Evolutionary conservation across 805 yeast genomes (phyloP).

Genomic region (Sugiyamaella boreocaroliniensis): DNA sequence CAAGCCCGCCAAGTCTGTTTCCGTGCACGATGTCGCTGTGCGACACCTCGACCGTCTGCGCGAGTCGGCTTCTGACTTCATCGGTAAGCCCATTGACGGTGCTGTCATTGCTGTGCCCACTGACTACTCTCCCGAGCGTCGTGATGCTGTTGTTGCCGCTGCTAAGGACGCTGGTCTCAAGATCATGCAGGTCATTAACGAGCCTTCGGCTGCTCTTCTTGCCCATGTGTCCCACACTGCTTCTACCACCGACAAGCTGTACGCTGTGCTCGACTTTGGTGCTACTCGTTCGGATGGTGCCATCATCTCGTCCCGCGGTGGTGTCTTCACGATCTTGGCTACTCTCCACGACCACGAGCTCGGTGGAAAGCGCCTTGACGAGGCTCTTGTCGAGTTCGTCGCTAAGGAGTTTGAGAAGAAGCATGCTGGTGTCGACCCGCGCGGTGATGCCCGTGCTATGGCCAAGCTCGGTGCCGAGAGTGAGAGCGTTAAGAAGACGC

Average conservation of each 20-base stretch:
- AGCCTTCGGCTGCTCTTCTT: conserved; percentile 85
- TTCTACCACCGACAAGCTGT: conserved; percentile 54
- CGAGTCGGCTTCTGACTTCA: conserved; percentile 86
- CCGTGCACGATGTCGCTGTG: conserved; percentile 70
- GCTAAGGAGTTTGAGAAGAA: conserved; percentile 94
- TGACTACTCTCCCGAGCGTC: conserved; percentile 70
- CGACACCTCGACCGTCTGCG: conserved; percentile 80
- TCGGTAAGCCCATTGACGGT: conserved; percentile 74
- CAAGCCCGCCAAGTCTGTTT: conserved; percentile 41
- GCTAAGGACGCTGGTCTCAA: conserved; percentile 68
- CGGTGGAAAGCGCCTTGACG: conserved; percentile 87
- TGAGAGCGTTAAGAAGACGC: conserved; percentile 79
- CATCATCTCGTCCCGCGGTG: conserved; percentile 87
- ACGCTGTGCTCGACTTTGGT: conserved; percentile 94
- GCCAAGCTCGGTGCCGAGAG: conserved; percentile 85
- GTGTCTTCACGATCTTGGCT: conserved; percentile 80
- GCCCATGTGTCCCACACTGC: conserved; percentile 52
- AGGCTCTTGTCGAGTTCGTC: conserved; percentile 69
- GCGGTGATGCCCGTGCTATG: conserved; percentile 70
- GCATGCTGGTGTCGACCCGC: conserved; percentile 63
- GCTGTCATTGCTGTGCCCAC: conserved; percentile 89
- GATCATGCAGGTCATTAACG: conserved; percentile 81
- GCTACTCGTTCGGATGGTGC: conserved; percentile 95
- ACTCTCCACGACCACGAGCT: conserved; percentile 74
- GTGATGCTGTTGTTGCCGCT: conserved; percentile 51